Base-by-base conservation (phyloP, 495 filamentous ascomycete genomes). In the Cercophora scortea region DNA sequence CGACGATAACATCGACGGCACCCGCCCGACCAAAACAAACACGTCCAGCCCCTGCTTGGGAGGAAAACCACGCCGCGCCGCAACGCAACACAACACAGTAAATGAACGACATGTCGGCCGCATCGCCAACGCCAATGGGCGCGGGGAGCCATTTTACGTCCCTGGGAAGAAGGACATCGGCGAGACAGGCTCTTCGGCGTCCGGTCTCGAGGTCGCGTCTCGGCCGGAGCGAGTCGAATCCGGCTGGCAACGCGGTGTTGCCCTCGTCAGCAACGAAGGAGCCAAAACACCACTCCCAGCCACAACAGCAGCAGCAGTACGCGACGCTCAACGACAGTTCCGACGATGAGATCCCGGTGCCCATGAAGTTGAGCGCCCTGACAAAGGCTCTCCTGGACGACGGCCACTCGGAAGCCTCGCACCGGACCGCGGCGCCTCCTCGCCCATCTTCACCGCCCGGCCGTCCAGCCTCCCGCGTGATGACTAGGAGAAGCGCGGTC, bases 331-430 rank as follows among this genome's bases (percentile, higher is more conserved):
- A 70, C 47, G 87, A 90, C 60, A 90, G 86, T 69, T 89, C 87
- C 15, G 87, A 91, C 60, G 86, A 89, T 52, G 83, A 86, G 56
- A 74, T 79, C 8, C 80, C 79, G 17, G 74, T 82, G 19, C 86
- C 85, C 53, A 87, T 88, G 67, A 88, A 86, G 64, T 83, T 89
- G 60, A 90, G 86, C 59, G 87, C 87, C 35, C 77, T 86, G 36
- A 88, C 86, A 8, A 89, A 89, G 59, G 86, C 86, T 18, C 70
- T 91, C 11, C 71, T 91, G 7, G 82, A 85, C 50, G 84, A 84
- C 57, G 80, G 82, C 46, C 79, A 78, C 18, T 58, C 61, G 0
- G 51, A 55, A 9, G 54, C 15, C 3, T 19, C 58, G 32, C 32
- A 11, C 64, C 78, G 50, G 52, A 67, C 40, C 55, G 71, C 13